Evolutionary conservation across 805 yeast genomes (phyloP), one percentile per base, ranked within the genome.

Genomic region (Suhomyces sp.): DNA sequence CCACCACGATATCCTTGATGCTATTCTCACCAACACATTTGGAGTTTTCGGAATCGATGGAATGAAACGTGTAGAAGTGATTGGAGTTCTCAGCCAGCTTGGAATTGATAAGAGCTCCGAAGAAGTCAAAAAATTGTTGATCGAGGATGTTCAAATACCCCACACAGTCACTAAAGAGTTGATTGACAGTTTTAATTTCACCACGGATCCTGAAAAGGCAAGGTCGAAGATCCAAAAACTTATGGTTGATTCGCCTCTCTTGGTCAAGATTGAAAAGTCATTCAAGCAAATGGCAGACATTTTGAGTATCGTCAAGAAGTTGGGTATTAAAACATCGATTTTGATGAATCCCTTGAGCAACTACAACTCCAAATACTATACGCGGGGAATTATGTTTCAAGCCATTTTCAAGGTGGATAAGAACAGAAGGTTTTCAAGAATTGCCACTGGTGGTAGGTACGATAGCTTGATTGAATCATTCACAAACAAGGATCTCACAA

Each of bases 381-480:
- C 78, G 37, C 83, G 84, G 15, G 96, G 96, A 0, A 71, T 92
- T 1, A 90, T 94, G 96, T 94, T 93, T 64, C 96, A 90, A 59
- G 89, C 88, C 0, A 80, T 90, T 1, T 80, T 83, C 56, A 87
- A 89, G 50, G 85, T 83, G 3, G 83, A 77, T 59, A 78, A 60
- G 55, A 76, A 62, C 55, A 65, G 64, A 60, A 72, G 73, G 5
- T 75, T 86, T 29, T 56, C 72, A 0, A 56, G 77, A 40, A 73
- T 94, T 40, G 94, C 94, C 13, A 93, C 94, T 0, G 99, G 99
- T 44, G 99, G 99, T 2, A 75, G 99, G 50, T 94, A 91, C 63
- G 98, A 93, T 61, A 73, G 76, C 19, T 75, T 94, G 57, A 81
- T 91, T 12, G 73, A 82, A 2, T 77, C 84, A 15, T 77, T 90